Evolutionary conservation across 306 rosid genomes (phyloP).

Genomic region (Vigna unguiculata): DNA sequence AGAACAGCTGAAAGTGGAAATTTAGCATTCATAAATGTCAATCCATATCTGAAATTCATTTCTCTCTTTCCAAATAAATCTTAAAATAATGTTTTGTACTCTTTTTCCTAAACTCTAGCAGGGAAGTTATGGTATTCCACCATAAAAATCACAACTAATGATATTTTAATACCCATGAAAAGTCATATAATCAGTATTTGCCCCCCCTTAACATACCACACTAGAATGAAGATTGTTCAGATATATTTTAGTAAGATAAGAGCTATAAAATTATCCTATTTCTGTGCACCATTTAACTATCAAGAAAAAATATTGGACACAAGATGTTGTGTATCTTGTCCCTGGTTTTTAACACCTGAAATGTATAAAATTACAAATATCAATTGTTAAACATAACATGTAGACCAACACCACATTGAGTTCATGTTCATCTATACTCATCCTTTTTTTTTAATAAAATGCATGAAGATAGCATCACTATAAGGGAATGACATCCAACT

Average conservation of each 20-base stretch:
- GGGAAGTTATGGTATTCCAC: not conserved
- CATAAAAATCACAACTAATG: not conserved
- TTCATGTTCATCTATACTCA: not conserved
- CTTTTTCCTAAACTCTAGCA: not conserved
- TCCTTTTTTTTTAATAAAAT: no score
- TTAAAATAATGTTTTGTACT: not conserved
- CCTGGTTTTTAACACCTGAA: not conserved
- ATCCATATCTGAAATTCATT: not conserved
- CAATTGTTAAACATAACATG: not conserved
- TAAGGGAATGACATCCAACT: no score
- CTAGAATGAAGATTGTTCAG: not conserved
- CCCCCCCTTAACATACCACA: not conserved
- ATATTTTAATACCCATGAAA: not conserved
- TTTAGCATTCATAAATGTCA: constrained; percentile 10
- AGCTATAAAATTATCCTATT: not conserved
- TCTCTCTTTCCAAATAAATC: not conserved
- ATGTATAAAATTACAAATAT: not conserved
- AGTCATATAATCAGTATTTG: not conserved
- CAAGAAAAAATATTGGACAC: not conserved
- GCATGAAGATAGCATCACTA: no score
- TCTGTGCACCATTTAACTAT: not conserved
- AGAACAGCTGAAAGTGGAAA: not conserved
- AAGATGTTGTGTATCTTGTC: not conserved
- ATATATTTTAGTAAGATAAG: not conserved
- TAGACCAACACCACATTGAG: not conserved